phyloP scores from a whole-genome alignment of 352 stramenopile genomes.

The Globisporangium uncinulatum region DNA sequence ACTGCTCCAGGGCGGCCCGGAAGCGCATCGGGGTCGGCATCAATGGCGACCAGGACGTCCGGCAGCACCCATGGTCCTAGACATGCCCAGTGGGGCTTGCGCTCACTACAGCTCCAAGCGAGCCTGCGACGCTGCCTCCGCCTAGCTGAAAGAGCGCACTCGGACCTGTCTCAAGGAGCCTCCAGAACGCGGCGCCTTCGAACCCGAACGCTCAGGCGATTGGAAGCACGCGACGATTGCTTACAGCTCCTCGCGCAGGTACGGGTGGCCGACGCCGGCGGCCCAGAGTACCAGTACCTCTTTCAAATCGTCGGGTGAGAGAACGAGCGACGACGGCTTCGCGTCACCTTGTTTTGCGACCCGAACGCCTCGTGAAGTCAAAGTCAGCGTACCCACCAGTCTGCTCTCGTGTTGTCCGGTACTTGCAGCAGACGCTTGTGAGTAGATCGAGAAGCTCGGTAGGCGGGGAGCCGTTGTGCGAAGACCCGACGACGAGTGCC shows the following conservation, averaged over 20 bases:
- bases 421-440: constrained; percentile 36
- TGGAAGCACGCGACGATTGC: constrained; percentile 53
- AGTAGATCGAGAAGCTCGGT: constrained; percentile 49
- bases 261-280: constrained; percentile 52
- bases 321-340: constrained; percentile 25
- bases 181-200: constrained; percentile 42
- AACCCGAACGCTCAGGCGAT: constrained; percentile 36
- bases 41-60: constrained; percentile 61
- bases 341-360: constrained; percentile 25
- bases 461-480: constrained; percentile 17
- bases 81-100: constrained; percentile 21
- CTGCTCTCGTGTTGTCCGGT: constrained; percentile 21
- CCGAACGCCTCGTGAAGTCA: constrained; percentile 45
- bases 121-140: neutral
- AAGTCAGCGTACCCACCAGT: constrained; percentile 25
- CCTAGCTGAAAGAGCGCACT: constrained; percentile 38
- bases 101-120: neutral
- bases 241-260: constrained; percentile 65
- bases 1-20: constrained; percentile 83
- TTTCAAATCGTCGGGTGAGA: constrained; percentile 61
- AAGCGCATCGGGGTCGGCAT: constrained; percentile 74
- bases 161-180: constrained; percentile 46
- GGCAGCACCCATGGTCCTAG: constrained; percentile 68
- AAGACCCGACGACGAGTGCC: constrained; percentile 8
- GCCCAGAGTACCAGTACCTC: constrained; percentile 72